These are phyloP conservation scores for Polygonum aviculare DNA, from an alignment of 148 eudicot genomes.

Conservation along the genomic window DNA sequence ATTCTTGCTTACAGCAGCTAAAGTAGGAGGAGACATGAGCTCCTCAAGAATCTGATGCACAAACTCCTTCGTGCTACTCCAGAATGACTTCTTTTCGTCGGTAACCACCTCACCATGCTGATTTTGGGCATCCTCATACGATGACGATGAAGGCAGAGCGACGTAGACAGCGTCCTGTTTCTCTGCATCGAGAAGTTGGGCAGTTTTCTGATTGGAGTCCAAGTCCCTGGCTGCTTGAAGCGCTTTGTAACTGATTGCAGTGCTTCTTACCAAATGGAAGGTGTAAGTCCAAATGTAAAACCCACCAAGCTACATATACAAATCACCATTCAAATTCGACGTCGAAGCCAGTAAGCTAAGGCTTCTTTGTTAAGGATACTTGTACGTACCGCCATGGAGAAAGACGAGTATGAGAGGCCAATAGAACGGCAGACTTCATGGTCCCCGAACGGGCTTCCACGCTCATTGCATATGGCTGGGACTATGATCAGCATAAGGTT, in stretches of 20 bases:
- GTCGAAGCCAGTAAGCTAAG: no score
- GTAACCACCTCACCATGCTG: neutral
- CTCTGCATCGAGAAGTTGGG: constrained; percentile 45
- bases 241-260: constrained; percentile 32
- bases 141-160: constrained; percentile 8
- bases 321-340: neutral
- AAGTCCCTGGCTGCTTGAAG: constrained; percentile 39
- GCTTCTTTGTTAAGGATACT: no score
- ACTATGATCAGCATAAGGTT: constrained; percentile 65
- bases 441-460: constrained; percentile 78
- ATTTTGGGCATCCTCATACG: constrained; percentile 1
- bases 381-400: constrained; percentile 81
- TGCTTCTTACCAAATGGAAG: constrained; percentile 55
- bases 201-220: constrained; percentile 34
- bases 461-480: constrained; percentile 73
- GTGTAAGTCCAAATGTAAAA: constrained; percentile 82
- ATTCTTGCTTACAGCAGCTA: constrained; percentile 73
- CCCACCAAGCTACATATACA: constrained; percentile 54
- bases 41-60: constrained; percentile 49
- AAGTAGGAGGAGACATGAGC: constrained; percentile 75
- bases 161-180: constrained; percentile 14
- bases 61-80: constrained; percentile 23
- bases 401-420: constrained; percentile 78
- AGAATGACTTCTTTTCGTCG: constrained; percentile 5
- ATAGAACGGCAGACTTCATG: constrained; percentile 32